A percentile compares a stretch with the other conserved stretches of the same genome.
Evolutionary conservation across 768 basidiomycete species (phyloP).

Genomic region (Leccinellum luteum): DNA sequence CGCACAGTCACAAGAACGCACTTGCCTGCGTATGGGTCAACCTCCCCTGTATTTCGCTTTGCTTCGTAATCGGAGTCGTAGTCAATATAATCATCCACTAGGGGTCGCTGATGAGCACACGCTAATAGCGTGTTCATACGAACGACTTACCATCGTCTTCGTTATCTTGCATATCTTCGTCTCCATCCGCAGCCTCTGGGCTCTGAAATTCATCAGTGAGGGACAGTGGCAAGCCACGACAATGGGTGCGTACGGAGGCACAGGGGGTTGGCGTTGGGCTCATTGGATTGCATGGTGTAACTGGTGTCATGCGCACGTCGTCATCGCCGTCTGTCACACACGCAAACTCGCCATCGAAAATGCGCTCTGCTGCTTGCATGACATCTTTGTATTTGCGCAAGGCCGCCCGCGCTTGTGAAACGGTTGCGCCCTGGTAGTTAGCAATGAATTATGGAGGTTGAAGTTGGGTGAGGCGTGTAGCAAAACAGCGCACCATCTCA

Average conservation of each 20-base stretch:
- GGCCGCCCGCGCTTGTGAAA: constrained; percentile 79
- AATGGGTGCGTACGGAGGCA: constrained; percentile 18
- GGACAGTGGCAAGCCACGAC: neutral
- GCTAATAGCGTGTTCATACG: neutral
- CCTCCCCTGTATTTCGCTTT: constrained; percentile 48
- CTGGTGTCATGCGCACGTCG: constrained; percentile 46
- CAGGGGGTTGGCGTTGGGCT: constrained; percentile 30
- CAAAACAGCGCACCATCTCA: constrained; percentile 45
- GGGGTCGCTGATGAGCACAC: constrained; percentile 10
- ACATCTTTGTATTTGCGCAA: constrained; percentile 82
- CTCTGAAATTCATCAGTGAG: constrained; percentile 40
- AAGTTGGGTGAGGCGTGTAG: neutral
- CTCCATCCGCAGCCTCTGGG: constrained; percentile 53
- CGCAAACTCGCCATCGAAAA: constrained; percentile 84
- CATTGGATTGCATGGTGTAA: constrained; percentile 20
- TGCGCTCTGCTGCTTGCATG: constrained; percentile 85
- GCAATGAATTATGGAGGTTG: constrained; percentile 1
- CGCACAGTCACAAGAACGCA: neutral
- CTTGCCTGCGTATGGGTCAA: constrained; percentile 87
- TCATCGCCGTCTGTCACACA: constrained; percentile 54
- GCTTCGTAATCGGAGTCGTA: constrained; percentile 79
- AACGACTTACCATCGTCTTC: constrained; percentile 50
- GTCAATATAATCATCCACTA: constrained; percentile 63
- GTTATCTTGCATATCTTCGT: constrained; percentile 47
- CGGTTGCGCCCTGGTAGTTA: constrained; percentile 68